Base-by-base conservation (phyloP, 352 stramenopile species). In the Elongisporangium undulatum region DNA sequence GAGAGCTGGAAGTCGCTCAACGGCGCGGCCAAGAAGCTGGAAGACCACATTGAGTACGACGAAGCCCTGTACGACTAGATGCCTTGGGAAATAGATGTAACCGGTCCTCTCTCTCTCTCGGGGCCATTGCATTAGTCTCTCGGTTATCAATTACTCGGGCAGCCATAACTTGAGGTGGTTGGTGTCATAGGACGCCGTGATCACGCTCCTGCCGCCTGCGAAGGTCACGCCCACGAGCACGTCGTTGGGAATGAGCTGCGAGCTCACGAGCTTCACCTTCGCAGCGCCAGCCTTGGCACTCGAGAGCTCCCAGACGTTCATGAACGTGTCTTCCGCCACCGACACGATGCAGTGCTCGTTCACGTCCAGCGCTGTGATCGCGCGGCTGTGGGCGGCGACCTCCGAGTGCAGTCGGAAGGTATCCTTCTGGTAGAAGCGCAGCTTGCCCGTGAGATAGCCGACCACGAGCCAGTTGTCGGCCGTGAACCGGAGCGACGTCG, bases 21-120 rank as follows among this genome's bases (percentile, higher is more conserved):
- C 51, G 82, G 76, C 56, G 86, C 86, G 1, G 80, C 82, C 16
- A 93, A 89, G 66, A 87, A 89, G 48, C 69, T 95, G 62, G 82
- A 92, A 57, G 75, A 90, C 17, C 84, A 95, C 71, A 90, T 95
- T 51, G 72, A 92, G 58, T 95, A 95, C 69, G 84, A 95, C 55
- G 75, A 87, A 20, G 87, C 80, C 58, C 60, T 95, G 26, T 95
- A 83, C 58, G 84, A 92, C 24, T 92, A 75, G 73, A 55, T 50
- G 38, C 20, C 6, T 45, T 50, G 23, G 41, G 45, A 45, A 38
- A 52, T 41, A 55, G 49, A 41, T 15, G 29, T 41, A 41, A 6
- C 8, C 1, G 29, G 29, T 41, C 29, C 29, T 41, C 4, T 41
- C 4, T 9, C n/a, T n/a, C n/a, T n/a, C n/a, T n/a, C n/a, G n/a